Evolutionary conservation across 768 basidiomycete genomes (phyloP).

Genomic region (Leucosporidium creatinivorum): DNA sequence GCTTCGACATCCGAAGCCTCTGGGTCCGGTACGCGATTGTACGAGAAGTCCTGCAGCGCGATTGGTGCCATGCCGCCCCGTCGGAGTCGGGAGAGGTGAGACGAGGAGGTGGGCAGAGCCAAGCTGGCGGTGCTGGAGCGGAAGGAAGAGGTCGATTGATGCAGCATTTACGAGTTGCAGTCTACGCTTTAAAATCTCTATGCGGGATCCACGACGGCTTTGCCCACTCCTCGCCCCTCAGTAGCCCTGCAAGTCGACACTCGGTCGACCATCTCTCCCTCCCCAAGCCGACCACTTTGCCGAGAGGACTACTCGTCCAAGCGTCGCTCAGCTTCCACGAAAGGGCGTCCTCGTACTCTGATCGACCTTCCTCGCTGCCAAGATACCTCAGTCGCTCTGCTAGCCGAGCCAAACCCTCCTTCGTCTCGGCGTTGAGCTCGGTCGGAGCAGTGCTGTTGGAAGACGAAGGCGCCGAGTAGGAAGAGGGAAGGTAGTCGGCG

Average conservation of each 20-base stretch:
- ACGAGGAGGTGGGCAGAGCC: too few species aligned
- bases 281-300: constrained; percentile 11
- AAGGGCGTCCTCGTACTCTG: constrained; percentile 23
- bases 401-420: constrained; percentile 8
- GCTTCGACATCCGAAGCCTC: too few species aligned
- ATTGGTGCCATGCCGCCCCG: too few species aligned
- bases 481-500: constrained; percentile 18
- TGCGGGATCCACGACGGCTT: neutral
- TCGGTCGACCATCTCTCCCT: constrained; percentile 6
- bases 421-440: constrained; percentile 10
- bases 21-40: too few species aligned
- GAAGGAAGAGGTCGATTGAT: too few species aligned
- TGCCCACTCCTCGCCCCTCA: constrained; percentile 12
- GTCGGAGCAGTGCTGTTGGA: neutral
- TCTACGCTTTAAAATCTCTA: too few species aligned
- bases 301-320: constrained; percentile 19
- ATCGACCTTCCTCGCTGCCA: constrained; percentile 13
- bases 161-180: too few species aligned
- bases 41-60: too few species aligned
- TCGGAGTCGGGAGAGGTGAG: too few species aligned
- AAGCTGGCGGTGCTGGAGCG: too few species aligned
- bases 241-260: constrained; percentile 17
- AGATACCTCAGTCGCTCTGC: constrained; percentile 17
- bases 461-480: neutral
- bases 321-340: constrained; percentile 14